A percentile compares a stretch with the other conserved stretches of the same genome.
Conservation (phyloP, 306 rosid species). For the Pueraria montana region DNA sequence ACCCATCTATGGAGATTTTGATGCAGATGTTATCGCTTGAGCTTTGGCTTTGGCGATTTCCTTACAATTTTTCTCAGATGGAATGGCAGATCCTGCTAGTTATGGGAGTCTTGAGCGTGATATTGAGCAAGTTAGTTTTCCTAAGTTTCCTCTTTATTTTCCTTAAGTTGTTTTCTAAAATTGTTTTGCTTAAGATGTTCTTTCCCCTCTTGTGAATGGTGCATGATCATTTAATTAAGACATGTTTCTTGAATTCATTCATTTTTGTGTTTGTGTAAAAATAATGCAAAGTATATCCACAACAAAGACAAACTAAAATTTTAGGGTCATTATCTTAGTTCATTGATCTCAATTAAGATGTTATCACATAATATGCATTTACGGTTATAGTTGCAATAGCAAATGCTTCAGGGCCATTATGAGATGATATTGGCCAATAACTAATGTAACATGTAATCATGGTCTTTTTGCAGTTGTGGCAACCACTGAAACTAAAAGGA, state of each 20-base stretch:
- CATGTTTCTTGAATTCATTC: constrained; percentile 3
- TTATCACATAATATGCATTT: neutral
- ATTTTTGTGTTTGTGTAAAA: neutral
- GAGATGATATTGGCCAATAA: neutral
- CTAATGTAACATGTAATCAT: neutral
- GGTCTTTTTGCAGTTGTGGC: neutral
- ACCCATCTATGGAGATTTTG: constrained; percentile 82
- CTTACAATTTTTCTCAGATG: constrained; percentile 72
- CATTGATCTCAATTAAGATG: constrained; percentile 14
- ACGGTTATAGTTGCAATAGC: neutral
- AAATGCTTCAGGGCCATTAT: neutral
- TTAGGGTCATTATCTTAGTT: neutral
- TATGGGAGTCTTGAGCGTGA: constrained; percentile 68
- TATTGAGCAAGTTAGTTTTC: constrained; percentile 76
- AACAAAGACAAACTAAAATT: constrained; percentile 7
- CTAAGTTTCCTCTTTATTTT: constrained; percentile 12
- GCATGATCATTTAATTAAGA: constrained; percentile 18
- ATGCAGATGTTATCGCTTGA: constrained; percentile 69
- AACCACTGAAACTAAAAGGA: neutral
- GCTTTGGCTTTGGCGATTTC: constrained; percentile 59
- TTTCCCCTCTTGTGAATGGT: neutral
- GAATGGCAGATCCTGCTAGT: constrained; percentile 89
- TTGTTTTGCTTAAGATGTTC: neutral
- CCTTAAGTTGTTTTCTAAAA: neutral
- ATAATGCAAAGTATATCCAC: neutral